Percentiles rank a stretch among this genome's conserved stretches.
phyloP scores from a whole-genome alignment of 164 flowering plant species.

The Berberis thunbergii region DNA sequence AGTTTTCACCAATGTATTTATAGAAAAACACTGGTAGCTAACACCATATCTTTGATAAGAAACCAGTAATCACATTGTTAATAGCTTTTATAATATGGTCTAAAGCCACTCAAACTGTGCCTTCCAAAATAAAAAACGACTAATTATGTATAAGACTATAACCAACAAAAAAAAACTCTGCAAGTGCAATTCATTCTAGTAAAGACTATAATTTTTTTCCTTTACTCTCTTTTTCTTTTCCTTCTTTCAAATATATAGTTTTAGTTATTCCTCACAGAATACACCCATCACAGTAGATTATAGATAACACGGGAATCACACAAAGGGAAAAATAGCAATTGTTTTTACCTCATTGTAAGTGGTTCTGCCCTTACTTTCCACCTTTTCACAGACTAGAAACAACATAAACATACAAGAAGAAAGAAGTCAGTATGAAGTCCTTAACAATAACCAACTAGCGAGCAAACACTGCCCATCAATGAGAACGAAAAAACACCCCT shows the following conservation, averaged over 20 bases:
- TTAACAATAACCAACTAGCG: neutral
- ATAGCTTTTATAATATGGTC: too few relatives aligned
- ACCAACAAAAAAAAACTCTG: too few relatives aligned
- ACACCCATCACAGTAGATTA: neutral
- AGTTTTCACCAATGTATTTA: too few relatives aligned
- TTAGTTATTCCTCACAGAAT: too few relatives aligned
- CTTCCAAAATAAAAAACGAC: neutral
- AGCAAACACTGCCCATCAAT: neutral
- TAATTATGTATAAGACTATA: neutral
- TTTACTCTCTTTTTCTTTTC: too few relatives aligned
- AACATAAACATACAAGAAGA: constrained; percentile 13
- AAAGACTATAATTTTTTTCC: too few relatives aligned
- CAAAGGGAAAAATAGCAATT: neutral
- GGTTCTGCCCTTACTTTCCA: constrained; percentile 79
- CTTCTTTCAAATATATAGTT: too few relatives aligned
- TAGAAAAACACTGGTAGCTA: too few relatives aligned
- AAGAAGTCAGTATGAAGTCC: neutral
- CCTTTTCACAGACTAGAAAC: constrained; percentile 64
- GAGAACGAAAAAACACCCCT: neutral
- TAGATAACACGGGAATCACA: neutral
- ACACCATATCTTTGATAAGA: too few relatives aligned
- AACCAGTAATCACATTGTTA: too few relatives aligned
- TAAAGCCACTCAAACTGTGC: too few relatives aligned
- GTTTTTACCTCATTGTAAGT: constrained; percentile 73
- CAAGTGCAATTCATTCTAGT: too few relatives aligned